These are phyloP conservation scores for Aleurites moluccanus DNA, from an alignment of 441 rosid species.

Conservation along the genomic window DNA sequence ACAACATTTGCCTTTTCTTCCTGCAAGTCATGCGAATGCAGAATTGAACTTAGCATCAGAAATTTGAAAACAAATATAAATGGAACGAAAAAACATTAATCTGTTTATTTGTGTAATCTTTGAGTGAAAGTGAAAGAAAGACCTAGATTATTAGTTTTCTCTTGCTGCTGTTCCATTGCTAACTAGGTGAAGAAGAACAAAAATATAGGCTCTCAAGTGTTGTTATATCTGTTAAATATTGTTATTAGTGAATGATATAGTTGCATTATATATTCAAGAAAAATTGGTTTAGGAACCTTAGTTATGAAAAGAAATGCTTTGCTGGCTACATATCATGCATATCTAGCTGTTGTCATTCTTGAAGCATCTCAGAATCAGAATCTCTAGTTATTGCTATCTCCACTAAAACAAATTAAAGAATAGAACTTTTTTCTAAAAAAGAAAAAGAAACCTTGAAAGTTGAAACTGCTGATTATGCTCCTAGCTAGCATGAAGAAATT, in stretches of 20 bases:
- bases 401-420: background rate
- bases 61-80: background rate
- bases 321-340: background rate
- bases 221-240: background rate
- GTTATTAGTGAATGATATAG: background rate
- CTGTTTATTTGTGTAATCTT: background rate
- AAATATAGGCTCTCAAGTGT: too few species aligned
- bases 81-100: background rate
- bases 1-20: background rate
- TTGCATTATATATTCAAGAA: background rate
- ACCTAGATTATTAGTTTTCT: background rate
- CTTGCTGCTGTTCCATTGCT: conserved; percentile 6
- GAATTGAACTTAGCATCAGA: background rate
- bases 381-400: background rate
- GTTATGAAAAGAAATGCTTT: background rate
- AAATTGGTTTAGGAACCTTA: background rate
- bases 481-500: too few species aligned
- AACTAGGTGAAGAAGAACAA: too few species aligned
- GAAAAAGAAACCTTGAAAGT: background rate
- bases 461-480: background rate
- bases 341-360: background rate
- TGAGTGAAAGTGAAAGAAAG: background rate
- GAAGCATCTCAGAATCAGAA: conserved; percentile 14
- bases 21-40: background rate
- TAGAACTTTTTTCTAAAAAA: background rate